These are phyloP conservation scores for Neltuma alba DNA, from an alignment of 306 rosid species.

Conservation along the genomic window DNA sequence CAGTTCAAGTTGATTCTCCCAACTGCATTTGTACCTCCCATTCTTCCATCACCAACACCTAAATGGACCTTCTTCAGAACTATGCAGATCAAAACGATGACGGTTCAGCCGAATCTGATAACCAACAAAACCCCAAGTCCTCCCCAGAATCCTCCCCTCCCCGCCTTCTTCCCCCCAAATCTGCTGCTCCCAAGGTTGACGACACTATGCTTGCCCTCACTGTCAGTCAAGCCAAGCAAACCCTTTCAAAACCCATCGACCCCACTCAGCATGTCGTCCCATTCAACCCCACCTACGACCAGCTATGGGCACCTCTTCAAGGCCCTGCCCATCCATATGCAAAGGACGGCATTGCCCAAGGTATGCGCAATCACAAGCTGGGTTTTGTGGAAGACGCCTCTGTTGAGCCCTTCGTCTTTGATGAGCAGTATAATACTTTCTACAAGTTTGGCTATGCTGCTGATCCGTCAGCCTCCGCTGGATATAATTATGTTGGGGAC, in stretches of 20 bases:
- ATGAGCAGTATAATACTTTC: conserved; percentile 94
- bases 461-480: conserved; percentile 83
- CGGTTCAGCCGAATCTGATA: conserved; percentile 22
- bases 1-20: background rate
- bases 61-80: conserved; percentile 75
- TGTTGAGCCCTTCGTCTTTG: conserved; percentile 80
- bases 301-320: conserved; percentile 88
- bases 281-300: conserved; percentile 90
- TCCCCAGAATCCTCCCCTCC: conserved; percentile 73
- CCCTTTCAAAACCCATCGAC: conserved; percentile 65
- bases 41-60: background rate
- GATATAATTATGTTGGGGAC: conserved; percentile 76
- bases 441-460: conserved; percentile 90
- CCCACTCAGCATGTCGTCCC: conserved; percentile 72
- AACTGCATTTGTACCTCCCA: background rate
- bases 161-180: conserved; percentile 67
- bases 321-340: conserved; percentile 97
- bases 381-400: conserved; percentile 93
- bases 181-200: conserved; percentile 83
- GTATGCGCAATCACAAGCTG: conserved; percentile 96
- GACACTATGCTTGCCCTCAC: conserved; percentile 90
- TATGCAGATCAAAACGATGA: conserved; percentile 61
- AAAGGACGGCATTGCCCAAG: conserved; percentile 90
- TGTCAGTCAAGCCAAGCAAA: conserved; percentile 46
- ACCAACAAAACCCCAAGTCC: conserved; percentile 54